phyloP scores from a whole-genome alignment of 2,329 filamentous ascomycete genomes.

The Paraconiothyrium brasiliense region DNA sequence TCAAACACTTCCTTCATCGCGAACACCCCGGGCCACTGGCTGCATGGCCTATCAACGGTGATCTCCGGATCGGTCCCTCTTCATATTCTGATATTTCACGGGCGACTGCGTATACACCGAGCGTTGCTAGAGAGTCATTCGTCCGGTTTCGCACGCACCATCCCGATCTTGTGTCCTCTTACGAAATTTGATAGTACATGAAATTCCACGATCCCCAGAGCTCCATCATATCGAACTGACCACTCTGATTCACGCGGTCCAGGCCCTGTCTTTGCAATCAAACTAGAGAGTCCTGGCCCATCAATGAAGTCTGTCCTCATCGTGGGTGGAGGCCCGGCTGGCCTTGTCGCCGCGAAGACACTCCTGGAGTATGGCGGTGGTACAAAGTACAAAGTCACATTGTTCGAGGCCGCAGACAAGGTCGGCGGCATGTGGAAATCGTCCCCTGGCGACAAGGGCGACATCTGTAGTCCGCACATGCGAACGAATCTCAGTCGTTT shows the following conservation, averaged over 20 bases:
- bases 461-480: slow-evolving; percentile 69
- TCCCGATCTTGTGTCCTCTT: not conserved
- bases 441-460: slow-evolving; percentile 54
- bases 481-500: slow-evolving; percentile 79
- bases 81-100: not conserved
- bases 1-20: not conserved
- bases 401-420: slow-evolving; percentile 72
- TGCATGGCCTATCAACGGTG: not conserved
- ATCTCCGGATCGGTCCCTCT: not conserved
- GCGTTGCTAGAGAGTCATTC: not conserved
- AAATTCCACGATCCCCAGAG: not conserved
- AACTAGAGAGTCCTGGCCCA: not conserved
- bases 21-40: not conserved
- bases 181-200: not conserved
- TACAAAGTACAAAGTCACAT: slow-evolving; percentile 68
- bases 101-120: not conserved
- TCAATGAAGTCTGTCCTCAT: slow-evolving; percentile 51
- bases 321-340: slow-evolving; percentile 56
- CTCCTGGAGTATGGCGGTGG: slow-evolving; percentile 68
- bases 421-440: slow-evolving; percentile 83
- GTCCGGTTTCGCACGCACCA: not conserved
- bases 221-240: not conserved
- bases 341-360: slow-evolving; percentile 67
- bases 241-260: not conserved
- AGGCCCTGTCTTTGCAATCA: not conserved